Conservation (phyloP, 2,329 filamentous ascomycete genomes). For the Clonostachys rosea region DNA sequence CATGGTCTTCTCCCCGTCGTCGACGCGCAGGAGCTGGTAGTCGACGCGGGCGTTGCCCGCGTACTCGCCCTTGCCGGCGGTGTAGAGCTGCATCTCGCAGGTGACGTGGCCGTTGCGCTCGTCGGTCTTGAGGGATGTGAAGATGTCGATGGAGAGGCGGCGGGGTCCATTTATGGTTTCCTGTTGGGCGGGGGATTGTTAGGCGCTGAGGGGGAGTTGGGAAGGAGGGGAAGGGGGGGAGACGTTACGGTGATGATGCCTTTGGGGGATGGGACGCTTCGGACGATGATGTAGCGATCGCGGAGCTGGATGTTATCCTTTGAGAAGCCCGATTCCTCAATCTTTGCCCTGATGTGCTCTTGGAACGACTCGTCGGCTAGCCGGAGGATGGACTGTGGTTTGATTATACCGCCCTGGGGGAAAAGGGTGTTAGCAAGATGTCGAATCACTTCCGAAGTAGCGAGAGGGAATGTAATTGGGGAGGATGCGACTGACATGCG, state of each 20-base stretch:
- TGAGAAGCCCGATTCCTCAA: not conserved
- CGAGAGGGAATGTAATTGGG: no score
- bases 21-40: slow-evolving; percentile 4
- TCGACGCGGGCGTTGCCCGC: slow-evolving; percentile 8
- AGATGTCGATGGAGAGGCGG: slow-evolving; percentile 14
- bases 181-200: slow-evolving; percentile 4
- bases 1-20: not conserved
- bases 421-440: no score
- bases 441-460: no score
- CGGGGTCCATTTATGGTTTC: slow-evolving; percentile 13
- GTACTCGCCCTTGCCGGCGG: slow-evolving; percentile 13
- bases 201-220: slow-evolving; percentile 2
- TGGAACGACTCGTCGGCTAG: not conserved
- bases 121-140: slow-evolving; percentile 5
- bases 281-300: not conserved
- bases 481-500: not conserved
- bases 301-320: not conserved
- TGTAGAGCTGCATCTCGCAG: slow-evolving; percentile 10
- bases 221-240: not conserved
- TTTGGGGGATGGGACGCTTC: not conserved
- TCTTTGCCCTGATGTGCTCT: not conserved
- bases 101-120: not conserved
- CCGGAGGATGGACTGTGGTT: not conserved
- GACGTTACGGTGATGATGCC: not conserved
- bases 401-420: not conserved